These are phyloP conservation scores for Comarum palustre DNA, from an alignment of 306 rosid species.

Conservation along the genomic window DNA sequence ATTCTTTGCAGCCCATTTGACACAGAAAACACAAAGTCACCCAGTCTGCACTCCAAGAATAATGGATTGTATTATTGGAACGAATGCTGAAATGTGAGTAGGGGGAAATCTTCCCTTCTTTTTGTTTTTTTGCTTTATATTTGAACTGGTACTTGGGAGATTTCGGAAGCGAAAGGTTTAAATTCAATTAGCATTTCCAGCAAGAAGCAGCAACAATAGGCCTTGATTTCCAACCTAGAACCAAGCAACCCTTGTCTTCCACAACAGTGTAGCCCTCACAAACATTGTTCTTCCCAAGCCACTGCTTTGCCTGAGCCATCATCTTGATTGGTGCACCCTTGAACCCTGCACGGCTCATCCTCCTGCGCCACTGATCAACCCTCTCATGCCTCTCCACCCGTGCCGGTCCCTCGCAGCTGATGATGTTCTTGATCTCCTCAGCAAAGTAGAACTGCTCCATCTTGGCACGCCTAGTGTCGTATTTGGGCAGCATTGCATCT, in stretches of 20 bases:
- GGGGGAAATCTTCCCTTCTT: neutral
- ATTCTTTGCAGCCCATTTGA: conserved; percentile 19
- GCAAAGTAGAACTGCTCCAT: conserved; percentile 88
- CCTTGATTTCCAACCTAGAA: conserved; percentile 88
- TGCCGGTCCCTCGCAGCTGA: conserved; percentile 81
- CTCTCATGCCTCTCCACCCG: conserved; percentile 94
- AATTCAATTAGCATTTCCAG: conserved; percentile 66
- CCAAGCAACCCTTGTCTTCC: conserved; percentile 86
- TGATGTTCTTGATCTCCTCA: conserved; percentile 91
- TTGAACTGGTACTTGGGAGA: conserved; percentile 4
- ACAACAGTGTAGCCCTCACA: conserved; percentile 63
- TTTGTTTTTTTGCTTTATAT: neutral
- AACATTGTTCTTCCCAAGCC: conserved; percentile 54
- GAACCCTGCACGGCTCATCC: conserved; percentile 89
- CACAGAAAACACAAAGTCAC: conserved; percentile 2
- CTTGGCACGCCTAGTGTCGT: conserved; percentile 70
- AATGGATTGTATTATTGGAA: conserved; percentile 34
- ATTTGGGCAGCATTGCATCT: conserved; percentile 74
- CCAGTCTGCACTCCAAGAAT: conserved; percentile 17
- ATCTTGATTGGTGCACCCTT: conserved; percentile 63
- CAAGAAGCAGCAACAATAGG: conserved; percentile 86
- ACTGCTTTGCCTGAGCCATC: conserved; percentile 63
- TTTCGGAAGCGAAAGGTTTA: neutral
- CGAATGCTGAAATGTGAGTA: conserved; percentile 8
- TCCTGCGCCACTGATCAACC: conserved; percentile 80